Evolutionary conservation across 1,284 basidiomycete genomes (phyloP).

Genomic region (Trichosporon asahii): DNA sequence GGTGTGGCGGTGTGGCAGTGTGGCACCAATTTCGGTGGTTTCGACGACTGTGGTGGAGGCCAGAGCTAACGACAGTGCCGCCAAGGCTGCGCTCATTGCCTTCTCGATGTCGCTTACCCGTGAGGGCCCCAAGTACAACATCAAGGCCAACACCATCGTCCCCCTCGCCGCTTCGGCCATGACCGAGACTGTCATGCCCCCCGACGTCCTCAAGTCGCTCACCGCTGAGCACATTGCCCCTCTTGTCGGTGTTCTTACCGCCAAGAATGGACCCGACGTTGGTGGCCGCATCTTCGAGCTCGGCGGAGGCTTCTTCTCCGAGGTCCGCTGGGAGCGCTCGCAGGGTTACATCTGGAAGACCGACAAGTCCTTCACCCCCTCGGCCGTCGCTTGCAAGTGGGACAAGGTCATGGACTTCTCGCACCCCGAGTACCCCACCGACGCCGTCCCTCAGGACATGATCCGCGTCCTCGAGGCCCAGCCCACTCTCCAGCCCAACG

Average conservation of each 20-base stretch:
- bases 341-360: slow-evolving; percentile 84
- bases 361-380: slow-evolving; percentile 83
- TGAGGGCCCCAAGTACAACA: slow-evolving; percentile 91
- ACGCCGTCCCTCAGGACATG: slow-evolving; percentile 67
- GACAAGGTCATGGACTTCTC: slow-evolving; percentile 76
- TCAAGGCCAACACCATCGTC: slow-evolving; percentile 81
- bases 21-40: background rate
- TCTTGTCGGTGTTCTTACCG: slow-evolving; percentile 66
- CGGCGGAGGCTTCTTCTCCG: slow-evolving; percentile 88
- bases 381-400: slow-evolving; percentile 85
- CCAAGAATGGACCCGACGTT: slow-evolving; percentile 64
- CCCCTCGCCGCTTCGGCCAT: slow-evolving; percentile 91
- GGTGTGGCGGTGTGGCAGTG: background rate
- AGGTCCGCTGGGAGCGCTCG: slow-evolving; percentile 90
- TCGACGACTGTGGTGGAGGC: background rate
- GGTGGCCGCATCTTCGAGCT: slow-evolving; percentile 88
- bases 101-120: slow-evolving; percentile 89
- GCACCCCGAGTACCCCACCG: slow-evolving; percentile 64
- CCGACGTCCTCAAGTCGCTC: slow-evolving; percentile 89
- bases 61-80: slow-evolving; percentile 37
- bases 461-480: slow-evolving; percentile 32
- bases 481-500: slow-evolving; percentile 20
- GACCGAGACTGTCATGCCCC: slow-evolving; percentile 93
- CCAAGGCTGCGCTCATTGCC: slow-evolving; percentile 71
- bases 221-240: slow-evolving; percentile 94